Percentiles rank a stretch among this genome's conserved stretches.
phyloP scores from a whole-genome alignment of 148 eudicot species.

The Rhododendron ovatum region DNA sequence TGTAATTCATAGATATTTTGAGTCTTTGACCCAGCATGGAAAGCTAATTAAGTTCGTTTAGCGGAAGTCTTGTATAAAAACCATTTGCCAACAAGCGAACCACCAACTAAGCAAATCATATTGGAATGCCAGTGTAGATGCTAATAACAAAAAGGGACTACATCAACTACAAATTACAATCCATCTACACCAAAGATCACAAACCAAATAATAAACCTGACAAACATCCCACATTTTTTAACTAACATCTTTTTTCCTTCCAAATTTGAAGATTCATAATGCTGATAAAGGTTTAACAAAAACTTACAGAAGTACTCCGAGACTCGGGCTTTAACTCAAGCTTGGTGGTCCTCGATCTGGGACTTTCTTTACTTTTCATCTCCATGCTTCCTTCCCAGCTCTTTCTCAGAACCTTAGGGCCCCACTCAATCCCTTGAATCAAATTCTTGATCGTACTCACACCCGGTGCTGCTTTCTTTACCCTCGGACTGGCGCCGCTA shows the following conservation, averaged over 20 bases:
- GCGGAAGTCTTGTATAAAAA: neutral
- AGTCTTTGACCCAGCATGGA: neutral
- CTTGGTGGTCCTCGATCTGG: slow-evolving; percentile 41
- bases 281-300: slow-evolving; percentile 1
- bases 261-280: neutral
- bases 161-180: neutral
- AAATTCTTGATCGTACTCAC: slow-evolving; percentile 48
- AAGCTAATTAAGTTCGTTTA: neutral
- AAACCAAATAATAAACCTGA: neutral
- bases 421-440: slow-evolving; percentile 61
- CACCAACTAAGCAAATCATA: slow-evolving; percentile 3
- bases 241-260: neutral
- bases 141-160: neutral
- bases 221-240: neutral
- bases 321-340: slow-evolving; percentile 47
- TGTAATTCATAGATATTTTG: neutral
- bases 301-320: slow-evolving; percentile 66
- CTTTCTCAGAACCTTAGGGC: slow-evolving; percentile 78
- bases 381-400: slow-evolving; percentile 94
- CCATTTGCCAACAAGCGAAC: neutral
- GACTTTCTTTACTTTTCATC: slow-evolving; percentile 45
- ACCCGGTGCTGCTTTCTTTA: slow-evolving; percentile 36
- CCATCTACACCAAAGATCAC: neutral
- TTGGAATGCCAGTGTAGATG: neutral
- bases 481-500: slow-evolving; percentile 38